Percentiles rank a stretch among this genome's conserved stretches.
phyloP scores from a whole-genome alignment of 345 rosid genomes.

The Salix udensis region DNA sequence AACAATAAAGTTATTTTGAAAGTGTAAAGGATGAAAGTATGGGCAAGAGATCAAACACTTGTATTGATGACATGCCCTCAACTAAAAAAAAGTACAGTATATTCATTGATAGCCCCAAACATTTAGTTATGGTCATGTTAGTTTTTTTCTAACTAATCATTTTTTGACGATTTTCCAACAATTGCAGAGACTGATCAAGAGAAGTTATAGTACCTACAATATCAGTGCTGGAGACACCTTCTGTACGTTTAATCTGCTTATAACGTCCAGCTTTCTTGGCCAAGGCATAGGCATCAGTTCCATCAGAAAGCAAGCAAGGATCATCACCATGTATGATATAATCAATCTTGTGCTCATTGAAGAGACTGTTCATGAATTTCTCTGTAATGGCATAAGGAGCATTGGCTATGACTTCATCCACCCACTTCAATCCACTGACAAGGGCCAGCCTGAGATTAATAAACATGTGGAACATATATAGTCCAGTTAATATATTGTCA shows the following conservation, averaged over 20 bases:
- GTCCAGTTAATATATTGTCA: not conserved
- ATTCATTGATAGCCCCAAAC: not conserved
- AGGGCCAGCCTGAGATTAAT: slow-evolving; percentile 55
- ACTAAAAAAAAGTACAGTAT: not conserved
- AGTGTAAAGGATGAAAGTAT: not conserved
- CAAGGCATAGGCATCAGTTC: slow-evolving; percentile 85
- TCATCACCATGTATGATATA: slow-evolving; percentile 94
- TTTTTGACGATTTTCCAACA: not conserved
- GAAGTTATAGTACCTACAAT: slow-evolving; percentile 69
- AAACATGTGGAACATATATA: not conserved
- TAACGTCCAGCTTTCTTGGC: slow-evolving; percentile 89
- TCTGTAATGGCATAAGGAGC: slow-evolving; percentile 93
- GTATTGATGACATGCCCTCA: not conserved
- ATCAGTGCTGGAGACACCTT: slow-evolving; percentile 99
- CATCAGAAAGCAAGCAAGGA: slow-evolving; percentile 95
- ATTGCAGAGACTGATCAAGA: slow-evolving; percentile 7
- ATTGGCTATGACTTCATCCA: slow-evolving; percentile 81
- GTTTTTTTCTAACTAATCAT: not conserved
- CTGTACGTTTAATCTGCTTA: slow-evolving; percentile 96
- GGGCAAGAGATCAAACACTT: not conserved
- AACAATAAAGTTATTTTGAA: not conserved
- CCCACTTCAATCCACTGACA: slow-evolving; percentile 94
- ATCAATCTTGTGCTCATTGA: slow-evolving; percentile 79
- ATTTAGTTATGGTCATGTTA: not conserved
- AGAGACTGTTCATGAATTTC: slow-evolving; percentile 74